Percentiles rank a stretch among this genome's conserved stretches.
Evolutionary conservation across 225 moss, liverwort and hornwort species (phyloP).

Genomic region (Lunularia cruciata): DNA sequence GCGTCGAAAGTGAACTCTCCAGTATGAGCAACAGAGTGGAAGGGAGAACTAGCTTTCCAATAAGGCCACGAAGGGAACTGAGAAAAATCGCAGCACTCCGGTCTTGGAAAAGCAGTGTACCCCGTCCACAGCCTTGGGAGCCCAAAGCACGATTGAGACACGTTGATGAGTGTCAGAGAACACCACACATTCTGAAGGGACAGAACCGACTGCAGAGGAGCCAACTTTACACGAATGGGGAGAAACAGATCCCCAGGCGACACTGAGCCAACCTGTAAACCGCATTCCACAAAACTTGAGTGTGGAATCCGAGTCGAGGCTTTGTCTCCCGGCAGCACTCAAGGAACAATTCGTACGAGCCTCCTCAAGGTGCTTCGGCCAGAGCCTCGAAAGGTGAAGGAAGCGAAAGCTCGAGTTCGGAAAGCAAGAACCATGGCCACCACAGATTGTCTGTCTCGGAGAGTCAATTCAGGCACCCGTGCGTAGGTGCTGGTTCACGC

Average conservation of each 20-base stretch:
- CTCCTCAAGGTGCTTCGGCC: background rate
- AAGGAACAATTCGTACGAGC: slow-evolving; percentile 2
- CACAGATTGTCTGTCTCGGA: background rate
- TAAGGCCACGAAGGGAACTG: background rate
- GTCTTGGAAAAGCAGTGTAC: slow-evolving; percentile 9
- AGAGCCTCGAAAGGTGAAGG: background rate
- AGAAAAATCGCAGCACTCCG: slow-evolving; percentile 5
- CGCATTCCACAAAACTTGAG: slow-evolving; percentile 8
- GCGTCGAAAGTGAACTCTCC: background rate
- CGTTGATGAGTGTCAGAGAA: background rate
- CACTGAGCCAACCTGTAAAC: slow-evolving; percentile 5
- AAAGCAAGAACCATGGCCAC: slow-evolving; percentile 12
- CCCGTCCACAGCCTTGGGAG: background rate
- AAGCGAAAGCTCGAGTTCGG: slow-evolving; percentile 7
- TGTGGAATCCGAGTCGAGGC: slow-evolving; percentile 6
- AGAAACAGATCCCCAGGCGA: slow-evolving; percentile 1
- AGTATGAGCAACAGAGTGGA: background rate
- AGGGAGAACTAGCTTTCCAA: background rate
- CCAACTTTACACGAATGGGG: slow-evolving; percentile 5
- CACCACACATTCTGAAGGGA: background rate
- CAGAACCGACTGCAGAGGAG: background rate
- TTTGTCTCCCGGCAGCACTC: background rate
- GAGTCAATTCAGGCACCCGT: slow-evolving; percentile 2
- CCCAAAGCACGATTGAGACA: background rate
- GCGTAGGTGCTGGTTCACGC: background rate